Evolutionary conservation across 1,284 basidiomycete genomes (phyloP).

Genomic region (Schizophyllum commune): DNA sequence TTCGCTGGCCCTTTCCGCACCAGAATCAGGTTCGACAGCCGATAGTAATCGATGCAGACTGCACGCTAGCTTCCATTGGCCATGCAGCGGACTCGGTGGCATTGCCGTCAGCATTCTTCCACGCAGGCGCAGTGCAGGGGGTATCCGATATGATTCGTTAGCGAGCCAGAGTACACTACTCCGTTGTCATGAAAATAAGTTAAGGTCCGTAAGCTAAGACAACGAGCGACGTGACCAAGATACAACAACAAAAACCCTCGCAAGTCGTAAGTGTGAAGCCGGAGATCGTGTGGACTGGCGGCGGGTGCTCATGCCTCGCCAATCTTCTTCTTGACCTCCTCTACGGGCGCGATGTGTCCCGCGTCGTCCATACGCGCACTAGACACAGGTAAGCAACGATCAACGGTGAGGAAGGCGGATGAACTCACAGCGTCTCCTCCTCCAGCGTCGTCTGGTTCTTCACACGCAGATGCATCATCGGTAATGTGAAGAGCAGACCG

Average conservation of each 20-base stretch:
- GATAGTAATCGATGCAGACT: no score
- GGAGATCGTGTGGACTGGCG: no score
- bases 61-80: no score
- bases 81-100: no score
- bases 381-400: not conserved
- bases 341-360: constrained; percentile 4
- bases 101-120: no score
- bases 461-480: constrained; percentile 48
- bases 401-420: not conserved
- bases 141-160: no score
- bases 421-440: constrained; percentile 24
- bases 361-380: constrained; percentile 13
- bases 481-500: constrained; percentile 41
- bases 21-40: no score
- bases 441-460: constrained; percentile 38
- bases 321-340: not conserved
- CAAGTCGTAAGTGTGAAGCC: no score
- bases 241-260: not conserved
- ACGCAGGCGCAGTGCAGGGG: no score
- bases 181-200: not conserved
- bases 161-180: no score
- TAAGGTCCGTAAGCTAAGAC: not conserved
- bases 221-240: not conserved
- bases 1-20: no score
- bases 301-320: not conserved